Evolutionary conservation across 2,329 filamentous ascomycete species (phyloP), one percentile per base, ranked within the genome.

Genomic region (Fusarium acutatum): DNA sequence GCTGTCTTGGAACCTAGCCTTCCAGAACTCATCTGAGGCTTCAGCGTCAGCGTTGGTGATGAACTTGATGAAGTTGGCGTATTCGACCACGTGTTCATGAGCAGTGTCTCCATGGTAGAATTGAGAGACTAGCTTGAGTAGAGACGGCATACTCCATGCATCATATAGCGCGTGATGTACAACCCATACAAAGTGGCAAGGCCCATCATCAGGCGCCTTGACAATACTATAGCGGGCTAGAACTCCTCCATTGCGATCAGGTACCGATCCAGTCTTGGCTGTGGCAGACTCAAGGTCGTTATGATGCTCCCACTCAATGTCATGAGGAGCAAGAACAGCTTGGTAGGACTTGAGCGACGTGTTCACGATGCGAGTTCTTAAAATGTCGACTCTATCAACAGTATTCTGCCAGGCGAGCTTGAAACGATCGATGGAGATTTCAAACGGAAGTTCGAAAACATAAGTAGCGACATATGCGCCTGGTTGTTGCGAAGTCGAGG

Each of bases 291-390:
- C 32, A 7, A 74, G 63, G 12, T 28, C 75, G 2, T 6, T 47
- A 10, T 56, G 22, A 26, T 62, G 8, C 0, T 62, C 50, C 76
- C 74, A 78, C 1, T 60, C 24, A 9, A 78, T 69, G 0, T 24
- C 30, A 18, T 54, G 46, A 13, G 75, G 53, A 8, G 49, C 26
- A 6, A 75, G 38, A 9, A 78, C 59, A 10, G n/a, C 67, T 60
- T 76, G 76, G 14, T 77, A 75, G 0, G 73, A 75, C 40, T 53
- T 76, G 15, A 69, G 44, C 0, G 71, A 64, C 20, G 65, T 26
- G 40, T 71, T 76, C 7, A 79, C 68, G 28, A 79, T 77, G 1
- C 77, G 74, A 0, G 76, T 71, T 60, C 78, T 70, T 22, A 79
- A 11, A 18, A 79, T 79, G 13, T 73, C 65, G 9, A 75, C 71